Evolutionary conservation across 163 green algal genomes (phyloP).

Genomic region (Chlorella variabilis): DNA sequence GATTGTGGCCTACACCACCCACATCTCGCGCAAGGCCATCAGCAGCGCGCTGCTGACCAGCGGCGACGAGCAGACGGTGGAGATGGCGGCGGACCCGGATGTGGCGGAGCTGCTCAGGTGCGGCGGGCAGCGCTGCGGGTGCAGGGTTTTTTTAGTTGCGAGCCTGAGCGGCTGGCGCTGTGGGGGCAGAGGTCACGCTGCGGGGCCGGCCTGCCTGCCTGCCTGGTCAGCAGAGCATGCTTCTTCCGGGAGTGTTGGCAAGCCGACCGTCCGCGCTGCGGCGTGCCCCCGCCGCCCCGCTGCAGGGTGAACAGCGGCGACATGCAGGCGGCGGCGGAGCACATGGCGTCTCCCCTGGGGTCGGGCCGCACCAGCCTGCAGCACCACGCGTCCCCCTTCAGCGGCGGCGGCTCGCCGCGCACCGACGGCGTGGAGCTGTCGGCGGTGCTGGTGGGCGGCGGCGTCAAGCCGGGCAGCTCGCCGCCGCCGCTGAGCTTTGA

Average conservation of each 20-base stretch:
- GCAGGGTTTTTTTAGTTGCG: too few species aligned
- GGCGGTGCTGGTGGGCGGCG: not conserved
- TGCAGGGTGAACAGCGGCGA: constrained; percentile 35
- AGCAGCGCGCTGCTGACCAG: constrained; percentile 30
- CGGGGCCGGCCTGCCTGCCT: too few species aligned
- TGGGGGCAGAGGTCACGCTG: too few species aligned
- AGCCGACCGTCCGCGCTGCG: too few species aligned
- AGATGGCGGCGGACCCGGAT: constrained; percentile 21
- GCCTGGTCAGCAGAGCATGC: not conserved
- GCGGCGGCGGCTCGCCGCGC: not conserved
- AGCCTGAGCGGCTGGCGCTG: not conserved
- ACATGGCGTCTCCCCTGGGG: not conserved
- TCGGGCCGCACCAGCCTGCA: not conserved
- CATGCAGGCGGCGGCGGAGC: constrained; percentile 1
- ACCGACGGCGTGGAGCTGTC: constrained; percentile 11
- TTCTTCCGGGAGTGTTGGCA: too few species aligned
- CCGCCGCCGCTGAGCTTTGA: not conserved
- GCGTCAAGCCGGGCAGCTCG: not conserved
- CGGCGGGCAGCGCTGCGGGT: too few species aligned
- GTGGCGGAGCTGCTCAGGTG: constrained; percentile 33
- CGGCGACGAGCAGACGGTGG: constrained; percentile 22
- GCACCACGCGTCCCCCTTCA: not conserved
- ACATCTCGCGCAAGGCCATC: constrained; percentile 56
- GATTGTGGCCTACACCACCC: constrained; percentile 62
- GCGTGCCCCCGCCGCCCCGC: too few species aligned